Conservation (phyloP, 2,329 filamentous ascomycete genomes). For the Ascochyta clinopodiicola region DNA sequence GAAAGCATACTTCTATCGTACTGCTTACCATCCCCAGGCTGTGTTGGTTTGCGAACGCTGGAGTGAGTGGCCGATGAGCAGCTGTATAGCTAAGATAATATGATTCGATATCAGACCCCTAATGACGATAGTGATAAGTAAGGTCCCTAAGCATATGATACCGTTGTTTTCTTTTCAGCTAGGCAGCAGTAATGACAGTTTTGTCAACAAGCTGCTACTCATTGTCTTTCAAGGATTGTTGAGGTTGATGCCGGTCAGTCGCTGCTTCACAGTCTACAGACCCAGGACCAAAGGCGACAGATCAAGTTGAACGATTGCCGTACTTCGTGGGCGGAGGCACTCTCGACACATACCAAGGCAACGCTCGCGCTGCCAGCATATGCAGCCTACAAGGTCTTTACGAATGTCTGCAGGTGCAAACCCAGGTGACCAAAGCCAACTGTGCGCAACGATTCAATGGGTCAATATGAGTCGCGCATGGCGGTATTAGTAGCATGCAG, state of each 20-base stretch:
- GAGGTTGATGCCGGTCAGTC: not conserved
- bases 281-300: not conserved
- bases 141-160: too few species aligned
- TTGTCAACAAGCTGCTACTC: not conserved
- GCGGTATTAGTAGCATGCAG: not conserved
- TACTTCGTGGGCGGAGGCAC: not conserved
- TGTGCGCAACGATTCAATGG: not conserved
- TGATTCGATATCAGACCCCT: too few species aligned
- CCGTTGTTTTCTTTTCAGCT: too few species aligned
- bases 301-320: too few species aligned
- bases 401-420: not conserved
- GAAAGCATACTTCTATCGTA: not conserved
- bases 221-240: not conserved
- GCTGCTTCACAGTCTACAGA: not conserved
- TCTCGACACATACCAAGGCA: too few species aligned
- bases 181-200: not conserved
- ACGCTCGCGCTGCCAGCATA: slow-evolving; percentile 1
- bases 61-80: not conserved
- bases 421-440: not conserved
- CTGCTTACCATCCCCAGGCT: not conserved
- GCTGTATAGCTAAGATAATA: not conserved
- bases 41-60: not conserved
- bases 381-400: not conserved
- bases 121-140: too few species aligned
- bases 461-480: not conserved